Evolutionary conservation across 352 stramenopile species (phyloP), one percentile per base, ranked within the genome.

Genomic region (Phytophthora sojae): DNA sequence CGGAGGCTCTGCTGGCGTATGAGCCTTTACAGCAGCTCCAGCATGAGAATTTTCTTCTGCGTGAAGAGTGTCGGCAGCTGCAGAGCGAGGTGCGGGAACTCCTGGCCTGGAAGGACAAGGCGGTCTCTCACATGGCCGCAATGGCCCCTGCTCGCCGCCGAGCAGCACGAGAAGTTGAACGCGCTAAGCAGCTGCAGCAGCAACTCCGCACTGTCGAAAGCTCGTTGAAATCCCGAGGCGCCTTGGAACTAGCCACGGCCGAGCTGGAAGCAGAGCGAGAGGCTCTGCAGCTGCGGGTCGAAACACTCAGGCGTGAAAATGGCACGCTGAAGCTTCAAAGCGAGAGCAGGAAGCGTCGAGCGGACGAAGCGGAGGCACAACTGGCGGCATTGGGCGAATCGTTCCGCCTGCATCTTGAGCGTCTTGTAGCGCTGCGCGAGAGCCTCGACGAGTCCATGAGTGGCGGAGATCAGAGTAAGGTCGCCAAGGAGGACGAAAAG

Each of bases 21-120:
- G 79, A 89, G 71, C 82, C 82, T 3, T 68, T 92, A 64, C 71
- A 86, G 49, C 74, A 86, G 47, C 73, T 92, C 3, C 75, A 92
- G 65, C 83, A 87, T 55, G 80, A 86, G 29, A 92, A 92, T 72
- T 92, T 85, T 58, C 72, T 87, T 25, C 59, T 92, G 29, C 84
- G 82, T 17, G 82, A 90, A 32, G 79, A 90, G 67, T 89, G 86
- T 52, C 73, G 78, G 3, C 65, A 75, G 47, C 39, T 89, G 52
- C 77, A 79, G 17, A 83, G 69, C 25, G 73, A 92, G 49, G 73
- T 91, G 29, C 72, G 72, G 25, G 85, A 91, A 64, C 55, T 92
- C 44, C 65, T 89, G 55, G 66, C 50, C 0, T 92, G 85, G 85
- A 92, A 92, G 55, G 85, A 90, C 30, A 82, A 81, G 49, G 81